Conservation (phyloP, 208 protist genomes). For the Leishmania lainsoni region DNA sequence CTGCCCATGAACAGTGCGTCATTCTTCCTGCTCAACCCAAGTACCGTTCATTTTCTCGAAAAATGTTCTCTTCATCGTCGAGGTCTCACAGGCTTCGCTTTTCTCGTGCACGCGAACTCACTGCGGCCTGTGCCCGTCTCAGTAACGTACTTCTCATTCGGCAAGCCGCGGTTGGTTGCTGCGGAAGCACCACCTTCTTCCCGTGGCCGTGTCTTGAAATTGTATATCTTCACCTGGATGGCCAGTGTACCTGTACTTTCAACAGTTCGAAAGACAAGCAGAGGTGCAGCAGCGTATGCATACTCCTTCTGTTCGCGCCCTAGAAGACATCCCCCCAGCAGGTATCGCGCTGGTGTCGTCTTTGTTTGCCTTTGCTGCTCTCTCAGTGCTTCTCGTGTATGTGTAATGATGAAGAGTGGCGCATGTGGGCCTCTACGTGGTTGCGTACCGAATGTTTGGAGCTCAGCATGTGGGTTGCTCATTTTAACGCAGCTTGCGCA, state of each 20-base stretch:
- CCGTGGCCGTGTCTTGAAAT: neutral
- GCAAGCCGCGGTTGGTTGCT: neutral
- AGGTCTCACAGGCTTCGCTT: neutral
- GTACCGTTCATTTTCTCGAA: neutral
- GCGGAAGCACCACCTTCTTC: neutral
- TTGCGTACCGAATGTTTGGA: neutral
- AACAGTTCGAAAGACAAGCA: neutral
- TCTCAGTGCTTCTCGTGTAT: neutral
- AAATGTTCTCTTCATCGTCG: neutral
- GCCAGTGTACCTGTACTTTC: neutral
- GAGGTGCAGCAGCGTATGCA: neutral
- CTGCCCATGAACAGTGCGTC: neutral
- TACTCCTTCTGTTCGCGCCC: neutral
- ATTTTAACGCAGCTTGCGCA: neutral
- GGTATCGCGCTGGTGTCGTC: neutral
- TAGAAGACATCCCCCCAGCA: neutral
- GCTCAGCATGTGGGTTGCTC: neutral
- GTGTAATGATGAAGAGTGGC: neutral
- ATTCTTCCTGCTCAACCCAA: neutral
- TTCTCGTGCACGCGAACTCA: neutral
- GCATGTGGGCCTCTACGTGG: neutral
- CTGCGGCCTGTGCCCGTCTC: neutral
- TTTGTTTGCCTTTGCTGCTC: constrained; percentile 17
- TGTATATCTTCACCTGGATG: neutral
- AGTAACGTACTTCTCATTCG: neutral